These are phyloP conservation scores for Trichocladium antarcticum DNA, from an alignment of 495 filamentous ascomycete genomes.

Conservation along the genomic window DNA sequence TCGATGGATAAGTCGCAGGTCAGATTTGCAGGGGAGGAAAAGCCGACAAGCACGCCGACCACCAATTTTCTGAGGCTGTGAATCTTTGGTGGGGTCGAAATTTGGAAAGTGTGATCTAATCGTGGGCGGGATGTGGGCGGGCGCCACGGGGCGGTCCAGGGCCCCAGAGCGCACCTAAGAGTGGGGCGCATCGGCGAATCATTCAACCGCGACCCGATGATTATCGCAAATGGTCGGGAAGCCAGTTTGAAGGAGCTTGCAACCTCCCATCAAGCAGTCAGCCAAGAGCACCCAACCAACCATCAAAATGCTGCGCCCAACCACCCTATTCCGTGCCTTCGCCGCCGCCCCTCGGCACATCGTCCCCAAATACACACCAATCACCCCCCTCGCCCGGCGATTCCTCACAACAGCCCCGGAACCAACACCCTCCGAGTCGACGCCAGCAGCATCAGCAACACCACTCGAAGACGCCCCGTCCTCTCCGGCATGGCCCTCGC, in stretches of 20 bases:
- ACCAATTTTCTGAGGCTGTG: slow-evolving; percentile 23
- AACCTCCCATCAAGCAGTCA: too few relatives aligned
- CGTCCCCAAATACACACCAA: not conserved
- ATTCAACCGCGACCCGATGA: slow-evolving; percentile 14
- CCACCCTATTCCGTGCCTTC: slow-evolving; percentile 4
- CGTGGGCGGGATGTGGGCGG: slow-evolving; percentile 9
- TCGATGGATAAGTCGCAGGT: not conserved
- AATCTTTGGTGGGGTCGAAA: slow-evolving; percentile 32
- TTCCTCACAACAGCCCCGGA: not conserved
- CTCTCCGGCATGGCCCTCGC: too few relatives aligned
- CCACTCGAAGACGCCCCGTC: not conserved
- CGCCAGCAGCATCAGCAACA: not conserved
- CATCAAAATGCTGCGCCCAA: slow-evolving; percentile 15
- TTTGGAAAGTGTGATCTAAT: slow-evolving; percentile 20
- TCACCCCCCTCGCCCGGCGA: not conserved
- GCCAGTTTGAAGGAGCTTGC: too few relatives aligned
- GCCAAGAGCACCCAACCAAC: not conserved
- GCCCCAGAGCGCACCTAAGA: not conserved
- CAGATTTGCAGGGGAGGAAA: slow-evolving; percentile 1
- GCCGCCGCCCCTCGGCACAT: slow-evolving; percentile 1
- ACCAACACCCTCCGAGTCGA: not conserved
- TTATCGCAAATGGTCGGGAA: slow-evolving; percentile 8
- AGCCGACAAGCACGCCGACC: slow-evolving; percentile 9
- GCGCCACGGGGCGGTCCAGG: not conserved
- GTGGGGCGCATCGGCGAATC: slow-evolving; percentile 8